These are phyloP conservation scores for Metschnikowia lachancei DNA, from an alignment of 805 yeast genomes.

Conservation along the genomic window DNA sequence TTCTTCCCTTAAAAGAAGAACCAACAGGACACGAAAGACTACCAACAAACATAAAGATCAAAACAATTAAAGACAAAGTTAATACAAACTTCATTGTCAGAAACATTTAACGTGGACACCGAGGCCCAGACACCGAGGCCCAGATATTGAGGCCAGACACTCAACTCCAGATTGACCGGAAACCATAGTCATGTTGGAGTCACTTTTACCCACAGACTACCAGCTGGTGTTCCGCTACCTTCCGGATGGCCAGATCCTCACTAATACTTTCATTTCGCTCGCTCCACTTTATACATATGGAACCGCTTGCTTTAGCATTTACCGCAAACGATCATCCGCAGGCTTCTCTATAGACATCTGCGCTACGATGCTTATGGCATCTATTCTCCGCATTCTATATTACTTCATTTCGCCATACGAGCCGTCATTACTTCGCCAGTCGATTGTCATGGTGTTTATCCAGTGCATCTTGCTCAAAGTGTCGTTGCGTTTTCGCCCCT, in stretches of 20 bases:
- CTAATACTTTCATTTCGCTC: slow-evolving; percentile 66
- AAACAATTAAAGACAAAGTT: no score
- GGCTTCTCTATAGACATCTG: slow-evolving; percentile 93
- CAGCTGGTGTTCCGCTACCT: slow-evolving; percentile 24
- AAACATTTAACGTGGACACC: no score
- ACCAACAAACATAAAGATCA: no score
- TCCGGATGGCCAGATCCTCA: slow-evolving; percentile 49
- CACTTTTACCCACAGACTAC: slow-evolving; percentile 22
- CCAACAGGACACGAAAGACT: no score
- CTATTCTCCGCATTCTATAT: slow-evolving; percentile 70
- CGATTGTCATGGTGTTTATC: slow-evolving; percentile 79
- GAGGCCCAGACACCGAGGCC: no score
- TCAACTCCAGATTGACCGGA: neutral
- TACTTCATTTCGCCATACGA: slow-evolving; percentile 81
- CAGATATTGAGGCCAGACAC: no score
- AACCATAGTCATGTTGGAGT: slow-evolving; percentile 12
- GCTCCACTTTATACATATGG: slow-evolving; percentile 89
- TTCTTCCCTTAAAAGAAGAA: no score
- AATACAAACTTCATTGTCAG: no score
- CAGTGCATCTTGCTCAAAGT: slow-evolving; percentile 64
- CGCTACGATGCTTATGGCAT: slow-evolving; percentile 82
- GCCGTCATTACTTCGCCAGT: slow-evolving; percentile 71
- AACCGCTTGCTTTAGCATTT: slow-evolving; percentile 70
- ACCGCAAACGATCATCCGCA: slow-evolving; percentile 57
- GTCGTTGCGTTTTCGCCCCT: slow-evolving; percentile 56